A percentile compares a stretch with the other conserved stretches of the same genome.
These are phyloP conservation scores for Kurtzmaniella natalensis DNA, from an alignment of 1,139 yeast species.

Conservation along the genomic window DNA sequence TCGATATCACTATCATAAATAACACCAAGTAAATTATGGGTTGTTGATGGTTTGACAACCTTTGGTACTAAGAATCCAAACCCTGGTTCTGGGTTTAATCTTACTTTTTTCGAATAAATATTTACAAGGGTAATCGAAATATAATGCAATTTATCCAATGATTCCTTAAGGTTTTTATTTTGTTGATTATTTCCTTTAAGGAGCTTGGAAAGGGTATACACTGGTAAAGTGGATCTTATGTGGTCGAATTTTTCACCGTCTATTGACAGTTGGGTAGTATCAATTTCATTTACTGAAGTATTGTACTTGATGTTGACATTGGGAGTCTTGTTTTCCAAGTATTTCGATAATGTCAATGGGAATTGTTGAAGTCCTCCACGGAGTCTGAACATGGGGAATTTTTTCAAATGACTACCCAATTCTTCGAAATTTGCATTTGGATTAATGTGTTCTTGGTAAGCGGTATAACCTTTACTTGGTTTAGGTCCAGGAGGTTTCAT, in stretches of 20 bases:
- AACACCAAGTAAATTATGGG: slow-evolving; percentile 66
- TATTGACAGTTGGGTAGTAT: slow-evolving; percentile 8
- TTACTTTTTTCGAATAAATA: slow-evolving; percentile 32
- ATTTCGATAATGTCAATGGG: slow-evolving; percentile 36
- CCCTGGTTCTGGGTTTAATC: slow-evolving; percentile 39
- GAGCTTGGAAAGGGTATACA: slow-evolving; percentile 25
- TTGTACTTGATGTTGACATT: slow-evolving; percentile 38
- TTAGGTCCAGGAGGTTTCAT: slow-evolving; percentile 8
- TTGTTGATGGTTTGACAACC: slow-evolving; percentile 7
- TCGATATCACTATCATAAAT: slow-evolving; percentile 87
- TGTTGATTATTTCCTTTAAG: slow-evolving; percentile 10
- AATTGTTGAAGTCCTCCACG: slow-evolving; percentile 51
- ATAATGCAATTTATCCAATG: slow-evolving; percentile 33
- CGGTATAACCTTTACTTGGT: slow-evolving; percentile 1
- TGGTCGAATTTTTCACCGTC: slow-evolving; percentile 37
- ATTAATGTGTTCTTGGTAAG: slow-evolving; percentile 31
- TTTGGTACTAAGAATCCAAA: slow-evolving; percentile 78
- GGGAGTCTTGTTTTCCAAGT: slow-evolving; percentile 25
- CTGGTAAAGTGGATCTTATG: slow-evolving; percentile 53
- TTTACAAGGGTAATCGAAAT: slow-evolving; percentile 60
- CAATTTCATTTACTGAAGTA: slow-evolving; percentile 18
- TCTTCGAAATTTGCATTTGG: slow-evolving; percentile 33
- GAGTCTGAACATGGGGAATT: slow-evolving; percentile 51
- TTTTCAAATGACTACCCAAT: slow-evolving; percentile 32
- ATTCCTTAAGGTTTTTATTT: slow-evolving; percentile 14